Base-by-base conservation (phyloP, 768 basidiomycete genomes). In the Mycena venus region DNA sequence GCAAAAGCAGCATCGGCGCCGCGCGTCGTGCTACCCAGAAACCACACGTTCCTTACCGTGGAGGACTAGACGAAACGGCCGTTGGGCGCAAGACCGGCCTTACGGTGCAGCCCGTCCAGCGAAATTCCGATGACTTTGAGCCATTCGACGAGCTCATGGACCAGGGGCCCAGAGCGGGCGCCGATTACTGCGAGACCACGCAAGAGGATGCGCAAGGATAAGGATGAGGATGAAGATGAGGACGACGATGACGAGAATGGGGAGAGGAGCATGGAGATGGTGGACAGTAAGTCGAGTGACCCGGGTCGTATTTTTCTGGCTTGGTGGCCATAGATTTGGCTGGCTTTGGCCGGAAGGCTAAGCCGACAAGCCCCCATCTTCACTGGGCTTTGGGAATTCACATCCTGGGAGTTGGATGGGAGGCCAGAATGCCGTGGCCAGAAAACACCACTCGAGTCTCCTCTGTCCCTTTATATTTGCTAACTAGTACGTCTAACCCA, bases 61-160 rank as follows among this genome's bases (percentile, higher is more conserved):
- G 93, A 3, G n/a, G n/a, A n/a, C n/a, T n/a, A n/a, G 93, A 95
- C 75, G 93, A 95, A 77, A 90, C 91, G 14, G 90, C 90, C 61
- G 93, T 92, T 68, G 95, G 95, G 21, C 95, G 94, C 88, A 94
- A 91, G 80, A 96, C 95, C 0, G 95, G 95, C 6, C 88, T 95
- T 66, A 86, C 90, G 0, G 91, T 95, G 17, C 88, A 84, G 44
- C 89, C 90, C 78, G 90, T 95, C 68, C 90, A 93, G 73, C 91
- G 91, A 76, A 91, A 90, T 80, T 93, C 93, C 29, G 95, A 95
- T 82, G 95, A 94, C 32, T 95, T 95, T 80, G 94, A 96, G 81
- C 92, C 91, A 0, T 95, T 95, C 81, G 93, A 93, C 68, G 89
- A 94, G 78, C 80, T 96, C 64, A 88, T 93, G 89, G 2, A 93